Conservation (phyloP, 108 stramenopile genomes). For the Pelagomonas calceolata region DNA sequence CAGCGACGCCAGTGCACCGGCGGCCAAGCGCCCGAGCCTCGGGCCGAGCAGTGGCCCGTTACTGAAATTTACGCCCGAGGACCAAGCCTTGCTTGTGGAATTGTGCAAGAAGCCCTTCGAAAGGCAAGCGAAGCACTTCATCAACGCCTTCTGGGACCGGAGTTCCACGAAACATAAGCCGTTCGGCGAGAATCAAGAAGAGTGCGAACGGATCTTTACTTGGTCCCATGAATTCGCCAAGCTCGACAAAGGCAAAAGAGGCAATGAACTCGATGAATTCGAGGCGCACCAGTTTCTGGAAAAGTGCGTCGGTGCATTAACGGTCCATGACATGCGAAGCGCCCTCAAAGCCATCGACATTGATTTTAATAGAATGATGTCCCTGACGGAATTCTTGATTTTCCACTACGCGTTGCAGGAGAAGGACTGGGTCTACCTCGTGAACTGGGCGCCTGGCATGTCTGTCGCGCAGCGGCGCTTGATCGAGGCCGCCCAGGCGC, state of each 20-base stretch:
- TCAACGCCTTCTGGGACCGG: conserved; percentile 19
- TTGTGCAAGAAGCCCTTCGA: too few species aligned
- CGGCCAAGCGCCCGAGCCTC: too few species aligned
- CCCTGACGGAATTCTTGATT: conserved; percentile 16
- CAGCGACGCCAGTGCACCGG: too few species aligned
- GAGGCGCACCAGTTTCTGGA: conserved; percentile 17
- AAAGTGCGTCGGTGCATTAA: conserved; percentile 11
- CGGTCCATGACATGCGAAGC: conserved; percentile 17
- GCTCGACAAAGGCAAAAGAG: conserved; percentile 15
- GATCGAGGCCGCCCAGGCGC: neutral
- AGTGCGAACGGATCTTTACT: conserved; percentile 12
- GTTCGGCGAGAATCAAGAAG: conserved; percentile 6
- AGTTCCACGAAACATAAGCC: neutral
- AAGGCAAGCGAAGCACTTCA: conserved; percentile 21
- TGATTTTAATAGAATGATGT: conserved; percentile 21
- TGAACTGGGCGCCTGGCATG: neutral
- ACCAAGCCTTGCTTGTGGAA: too few species aligned
- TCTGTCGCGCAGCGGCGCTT: neutral
- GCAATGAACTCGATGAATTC: conserved; percentile 12
- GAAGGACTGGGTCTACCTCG: conserved; percentile 13
- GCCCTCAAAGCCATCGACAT: conserved; percentile 21
- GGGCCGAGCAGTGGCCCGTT: too few species aligned
- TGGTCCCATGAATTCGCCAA: conserved; percentile 3
- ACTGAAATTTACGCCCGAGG: too few species aligned
- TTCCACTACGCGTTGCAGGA: conserved; percentile 15